Percentiles rank a stretch among this genome's conserved stretches.
Evolutionary conservation across 495 filamentous ascomycete genomes (phyloP).

Genomic region (Penicillium robsamsonii): DNA sequence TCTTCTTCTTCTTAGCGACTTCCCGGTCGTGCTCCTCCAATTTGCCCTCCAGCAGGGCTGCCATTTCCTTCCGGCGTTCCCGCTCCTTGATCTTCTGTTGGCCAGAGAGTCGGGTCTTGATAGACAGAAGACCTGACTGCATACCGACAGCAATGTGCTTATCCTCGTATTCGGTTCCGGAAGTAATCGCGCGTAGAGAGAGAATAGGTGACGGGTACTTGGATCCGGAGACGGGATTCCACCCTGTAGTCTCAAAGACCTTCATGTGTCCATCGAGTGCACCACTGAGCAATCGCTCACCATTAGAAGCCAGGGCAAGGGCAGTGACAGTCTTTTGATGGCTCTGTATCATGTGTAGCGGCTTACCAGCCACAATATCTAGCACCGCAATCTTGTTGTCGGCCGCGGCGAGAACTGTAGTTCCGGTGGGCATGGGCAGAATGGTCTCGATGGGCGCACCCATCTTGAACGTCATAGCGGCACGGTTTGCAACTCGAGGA

Average conservation of each 20-base stretch:
- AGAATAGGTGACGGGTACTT: constrained; percentile 92
- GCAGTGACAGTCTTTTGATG: constrained; percentile 98
- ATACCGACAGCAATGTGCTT: constrained; percentile 92
- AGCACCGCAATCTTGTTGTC: constrained; percentile 91
- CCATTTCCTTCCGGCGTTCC: constrained; percentile 81
- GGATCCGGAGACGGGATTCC: constrained; percentile 88
- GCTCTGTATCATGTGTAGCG: constrained; percentile 78
- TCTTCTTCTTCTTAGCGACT: constrained; percentile 63
- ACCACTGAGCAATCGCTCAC: constrained; percentile 77
- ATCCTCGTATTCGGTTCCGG: constrained; percentile 66
- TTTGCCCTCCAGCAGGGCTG: constrained; percentile 73
- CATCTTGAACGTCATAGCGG: constrained; percentile 92
- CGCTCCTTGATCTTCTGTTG: constrained; percentile 74
- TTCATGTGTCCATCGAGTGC: constrained; percentile 95
- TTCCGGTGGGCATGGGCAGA: constrained; percentile 79
- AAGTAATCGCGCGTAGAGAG: constrained; percentile 69
- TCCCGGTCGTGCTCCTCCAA: constrained; percentile 66
- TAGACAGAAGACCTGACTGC: constrained; percentile 82
- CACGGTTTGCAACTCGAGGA: constrained; percentile 62
- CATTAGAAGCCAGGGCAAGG: constrained; percentile 72
- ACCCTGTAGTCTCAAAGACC: constrained; percentile 84
- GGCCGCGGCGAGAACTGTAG: constrained; percentile 78
- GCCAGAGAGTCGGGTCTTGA: constrained; percentile 82
- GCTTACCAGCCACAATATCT: constrained; percentile 88
- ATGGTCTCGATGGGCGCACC: constrained; percentile 80